These are phyloP conservation scores for Arabis alpina DNA, from an alignment of 345 rosid genomes.

Conservation along the genomic window DNA sequence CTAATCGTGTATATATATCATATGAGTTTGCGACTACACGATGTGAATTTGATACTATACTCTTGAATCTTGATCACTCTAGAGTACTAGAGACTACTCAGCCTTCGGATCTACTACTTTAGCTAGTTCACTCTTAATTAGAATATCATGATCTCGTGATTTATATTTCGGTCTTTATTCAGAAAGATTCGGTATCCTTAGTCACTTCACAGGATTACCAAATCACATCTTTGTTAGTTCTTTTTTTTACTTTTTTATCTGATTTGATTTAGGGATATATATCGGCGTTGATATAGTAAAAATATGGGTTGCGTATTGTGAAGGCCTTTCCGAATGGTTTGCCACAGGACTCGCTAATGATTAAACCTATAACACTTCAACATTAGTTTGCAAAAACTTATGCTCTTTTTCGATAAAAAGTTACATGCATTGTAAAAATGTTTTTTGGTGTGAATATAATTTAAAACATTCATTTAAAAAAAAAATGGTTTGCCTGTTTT, in stretches of 20 bases:
- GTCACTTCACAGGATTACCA: neutral
- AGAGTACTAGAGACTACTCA: neutral
- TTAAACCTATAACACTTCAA: too few species aligned
- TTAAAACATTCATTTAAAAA: too few species aligned
- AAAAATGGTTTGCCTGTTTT: too few species aligned
- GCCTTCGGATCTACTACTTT: neutral
- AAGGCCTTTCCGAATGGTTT: too few species aligned
- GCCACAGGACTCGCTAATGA: too few species aligned
- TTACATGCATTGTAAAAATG: too few species aligned
- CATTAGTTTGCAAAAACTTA: too few species aligned
- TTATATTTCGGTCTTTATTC: neutral
- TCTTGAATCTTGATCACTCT: neutral
- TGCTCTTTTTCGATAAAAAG: too few species aligned
- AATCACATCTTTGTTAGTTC: neutral
- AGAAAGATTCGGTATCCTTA: neutral
- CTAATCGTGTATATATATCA: neutral
- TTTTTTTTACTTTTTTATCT: too few species aligned
- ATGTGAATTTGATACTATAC: neutral
- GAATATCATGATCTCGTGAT: neutral
- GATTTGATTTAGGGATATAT: too few species aligned
- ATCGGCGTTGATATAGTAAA: neutral
- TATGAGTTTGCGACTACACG: constrained; percentile 13
- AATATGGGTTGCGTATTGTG: too few species aligned
- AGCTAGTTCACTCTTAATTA: neutral
- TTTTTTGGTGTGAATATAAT: too few species aligned